A percentile compares a stretch with the other conserved stretches of the same genome.
phyloP scores from a whole-genome alignment of 2,329 filamentous ascomycete species.

The Pestalotiopsis sp. region DNA sequence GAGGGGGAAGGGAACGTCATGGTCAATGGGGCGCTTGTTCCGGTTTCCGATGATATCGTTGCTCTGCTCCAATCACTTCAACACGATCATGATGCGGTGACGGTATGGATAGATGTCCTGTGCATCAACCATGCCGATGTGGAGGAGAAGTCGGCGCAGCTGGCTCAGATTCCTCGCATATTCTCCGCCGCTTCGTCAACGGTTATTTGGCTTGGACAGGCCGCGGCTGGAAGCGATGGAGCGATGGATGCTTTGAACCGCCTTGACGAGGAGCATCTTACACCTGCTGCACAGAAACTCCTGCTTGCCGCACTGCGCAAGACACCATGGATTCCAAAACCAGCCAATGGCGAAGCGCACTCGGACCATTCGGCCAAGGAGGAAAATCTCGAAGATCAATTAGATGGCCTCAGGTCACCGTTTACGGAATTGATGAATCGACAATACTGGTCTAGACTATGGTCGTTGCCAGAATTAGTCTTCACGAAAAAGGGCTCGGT shows the following conservation, averaged over 20 bases:
- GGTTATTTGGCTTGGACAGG: constrained; percentile 23
- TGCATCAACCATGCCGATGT: constrained; percentile 8
- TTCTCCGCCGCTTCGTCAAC: constrained; percentile 20
- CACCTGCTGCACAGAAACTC: constrained; percentile 16
- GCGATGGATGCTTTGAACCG: constrained; percentile 23
- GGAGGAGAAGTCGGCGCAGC: constrained; percentile 21
- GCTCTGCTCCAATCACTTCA: constrained; percentile 18
- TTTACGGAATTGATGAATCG: constrained; percentile 24
- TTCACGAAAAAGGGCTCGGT: constrained; percentile 20
- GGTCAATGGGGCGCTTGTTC: constrained; percentile 1
- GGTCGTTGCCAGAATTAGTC: constrained; percentile 23
- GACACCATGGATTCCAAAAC: not conserved
- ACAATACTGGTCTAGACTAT: constrained; percentile 23
- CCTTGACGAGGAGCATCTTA: constrained; percentile 21
- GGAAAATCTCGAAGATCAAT: constrained; percentile 16
- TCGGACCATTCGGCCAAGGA: not conserved
- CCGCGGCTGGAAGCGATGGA: constrained; percentile 21
- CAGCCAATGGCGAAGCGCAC: constrained; percentile 13
- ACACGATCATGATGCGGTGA: constrained; percentile 16
- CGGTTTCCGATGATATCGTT: constrained; percentile 15
- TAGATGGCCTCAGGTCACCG: constrained; percentile 20
- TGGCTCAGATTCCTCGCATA: constrained; percentile 21
- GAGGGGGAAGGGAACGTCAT: constrained; percentile 15
- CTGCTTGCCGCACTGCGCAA: not conserved
- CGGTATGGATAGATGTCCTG: constrained; percentile 7